Evolutionary conservation across 2,329 filamentous ascomycete species (phyloP).

Genomic region (Trichoderma atrobrunneum): DNA sequence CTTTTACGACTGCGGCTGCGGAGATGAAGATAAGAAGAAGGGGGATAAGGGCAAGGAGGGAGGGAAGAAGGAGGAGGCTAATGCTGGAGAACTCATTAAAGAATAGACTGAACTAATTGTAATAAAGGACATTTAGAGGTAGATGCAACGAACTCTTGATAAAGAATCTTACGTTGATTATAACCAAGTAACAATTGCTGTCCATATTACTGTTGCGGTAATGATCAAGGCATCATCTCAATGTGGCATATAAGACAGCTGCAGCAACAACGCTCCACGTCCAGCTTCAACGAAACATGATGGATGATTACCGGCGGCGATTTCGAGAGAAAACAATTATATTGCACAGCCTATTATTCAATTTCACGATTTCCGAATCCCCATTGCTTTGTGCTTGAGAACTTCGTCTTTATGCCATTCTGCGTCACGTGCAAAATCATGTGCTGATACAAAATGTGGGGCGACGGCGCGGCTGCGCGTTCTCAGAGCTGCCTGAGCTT

Average conservation of each 20-base stretch:
- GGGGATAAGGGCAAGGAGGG: conserved; percentile 27
- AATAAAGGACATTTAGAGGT: neutral
- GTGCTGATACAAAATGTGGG: neutral
- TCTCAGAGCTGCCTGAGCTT: conserved; percentile 48
- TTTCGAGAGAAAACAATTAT: neutral
- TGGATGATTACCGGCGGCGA: fast-evolving
- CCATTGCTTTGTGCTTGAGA: neutral
- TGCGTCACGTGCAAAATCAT: neutral
- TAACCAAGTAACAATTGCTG: neutral
- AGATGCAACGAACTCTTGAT: neutral
- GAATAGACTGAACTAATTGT: conserved; percentile 1
- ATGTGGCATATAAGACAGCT: neutral
- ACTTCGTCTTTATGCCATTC: neutral
- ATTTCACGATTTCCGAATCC: neutral
- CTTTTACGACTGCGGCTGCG: conserved; percentile 70
- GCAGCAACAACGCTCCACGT: neutral
- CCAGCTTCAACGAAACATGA: neutral
- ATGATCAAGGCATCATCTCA: neutral
- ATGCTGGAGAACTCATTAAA: conserved; percentile 28
- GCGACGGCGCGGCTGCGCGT: conserved; percentile 38
- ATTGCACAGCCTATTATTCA: fast-evolving
- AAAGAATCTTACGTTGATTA: neutral
- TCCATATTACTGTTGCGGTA: neutral
- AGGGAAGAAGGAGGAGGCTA: conserved; percentile 27
- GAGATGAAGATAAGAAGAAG: conserved; percentile 56